Evolutionary conservation across 768 basidiomycete species (phyloP), one percentile per base, ranked within the genome.

Genomic region (Tephrocybe sp.): DNA sequence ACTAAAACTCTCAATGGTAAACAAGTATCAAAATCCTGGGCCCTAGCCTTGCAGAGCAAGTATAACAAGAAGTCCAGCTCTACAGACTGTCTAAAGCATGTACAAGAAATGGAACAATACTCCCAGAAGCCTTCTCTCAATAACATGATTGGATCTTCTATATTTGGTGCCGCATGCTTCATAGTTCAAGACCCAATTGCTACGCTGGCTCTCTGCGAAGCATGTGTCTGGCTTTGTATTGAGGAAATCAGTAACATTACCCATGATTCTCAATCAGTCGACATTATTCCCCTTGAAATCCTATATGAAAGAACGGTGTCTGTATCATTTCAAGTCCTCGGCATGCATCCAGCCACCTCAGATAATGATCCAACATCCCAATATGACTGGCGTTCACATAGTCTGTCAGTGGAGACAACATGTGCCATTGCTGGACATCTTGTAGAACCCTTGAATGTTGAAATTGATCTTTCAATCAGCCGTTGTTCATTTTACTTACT

Each of bases 301-400:
- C 49, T 62, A 3, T 4, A 14, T 9, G 62, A 64, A 32, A 2
- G 7, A n/a, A 38, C 34, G 0, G 42, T 51, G 2, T 36, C 41
- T 13, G 39, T 62, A 5, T 62, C 56, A 2, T 56, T 56, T 33
- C 56, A 61, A 51, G 14, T 59, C 6, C 54, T 59, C 11, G 55
- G 55, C 9, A 33, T 65, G 12, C 22, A 52, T 1, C 56, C 58
- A 14, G 42, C 57, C 4, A 62, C 61, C 13, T 38, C 26, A 13
- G 51, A 55, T 11, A 60, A 65, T 26, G 60, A 62, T 43, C 56
- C 61, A 13, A 41, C 38, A 4, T 7, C 26, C 4, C 14, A 51
- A 8, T 6, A 58, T 20, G 57, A 65, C 36, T 65, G 63, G 63
- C 20, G 60, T 16, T 51, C 59, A n/a, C 53, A 44, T 45, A 23